These are phyloP conservation scores for Calocybe indica DNA, from an alignment of 768 basidiomycete genomes.

Conservation along the genomic window DNA sequence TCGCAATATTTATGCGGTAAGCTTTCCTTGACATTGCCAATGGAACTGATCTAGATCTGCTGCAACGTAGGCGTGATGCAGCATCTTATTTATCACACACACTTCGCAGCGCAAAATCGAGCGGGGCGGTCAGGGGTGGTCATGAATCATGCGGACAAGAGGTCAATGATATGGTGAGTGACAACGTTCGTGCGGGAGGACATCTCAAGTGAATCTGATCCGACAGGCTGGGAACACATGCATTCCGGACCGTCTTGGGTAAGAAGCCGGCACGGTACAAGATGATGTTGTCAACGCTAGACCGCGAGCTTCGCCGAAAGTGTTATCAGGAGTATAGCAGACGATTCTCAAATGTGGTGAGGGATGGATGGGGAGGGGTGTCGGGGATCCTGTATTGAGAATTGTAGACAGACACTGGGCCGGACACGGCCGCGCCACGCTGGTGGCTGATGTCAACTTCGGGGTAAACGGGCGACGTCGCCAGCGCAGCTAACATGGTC, in stretches of 20 bases:
- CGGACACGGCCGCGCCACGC: constrained; percentile 3
- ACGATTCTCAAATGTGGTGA: constrained; percentile 42
- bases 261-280: constrained; percentile 45
- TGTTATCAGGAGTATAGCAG: constrained; percentile 35
- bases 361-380: constrained; percentile 34
- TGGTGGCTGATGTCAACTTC: not conserved
- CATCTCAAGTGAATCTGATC: not conserved
- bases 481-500: not conserved
- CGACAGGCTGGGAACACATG: constrained; percentile 73
- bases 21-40: too few relatives aligned
- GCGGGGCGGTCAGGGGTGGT: constrained; percentile 32
- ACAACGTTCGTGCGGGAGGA: too few relatives aligned
- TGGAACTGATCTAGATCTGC: too few relatives aligned
- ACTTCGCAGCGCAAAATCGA: constrained; percentile 44
- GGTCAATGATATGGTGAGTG: constrained; percentile 52
- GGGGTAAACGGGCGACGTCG: not conserved
- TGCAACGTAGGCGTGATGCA: constrained; percentile 48
- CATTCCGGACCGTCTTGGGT: constrained; percentile 64
- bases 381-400: constrained; percentile 13
- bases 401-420: not conserved
- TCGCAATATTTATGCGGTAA: too few relatives aligned
- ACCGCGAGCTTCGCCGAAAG: constrained; percentile 42
- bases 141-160: constrained; percentile 34
- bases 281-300: constrained; percentile 40
- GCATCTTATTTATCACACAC: constrained; percentile 53